Evolutionary conservation across 805 yeast species (phyloP).

Genomic region (Wickerhamomyces strasburgensis): DNA sequence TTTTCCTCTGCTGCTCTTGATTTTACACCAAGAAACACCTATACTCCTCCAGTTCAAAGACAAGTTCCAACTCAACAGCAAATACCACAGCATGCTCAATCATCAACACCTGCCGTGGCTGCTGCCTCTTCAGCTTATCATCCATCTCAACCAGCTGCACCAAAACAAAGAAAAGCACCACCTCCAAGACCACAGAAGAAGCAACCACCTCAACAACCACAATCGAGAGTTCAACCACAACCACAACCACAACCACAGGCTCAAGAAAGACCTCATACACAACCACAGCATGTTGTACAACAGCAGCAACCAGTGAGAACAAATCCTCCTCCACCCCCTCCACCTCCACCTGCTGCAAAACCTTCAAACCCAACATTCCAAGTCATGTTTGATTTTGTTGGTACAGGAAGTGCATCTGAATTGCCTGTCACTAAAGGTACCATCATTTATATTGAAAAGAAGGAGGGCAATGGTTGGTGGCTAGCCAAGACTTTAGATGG

Average conservation of each 20-base stretch:
- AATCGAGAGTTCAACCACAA: slow-evolving; percentile 66
- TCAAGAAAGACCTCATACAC: slow-evolving; percentile 19
- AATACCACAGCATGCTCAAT: slow-evolving; percentile 6
- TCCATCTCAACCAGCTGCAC: slow-evolving; percentile 26
- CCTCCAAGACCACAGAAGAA: slow-evolving; percentile 31
- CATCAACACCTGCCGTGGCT: slow-evolving; percentile 15
- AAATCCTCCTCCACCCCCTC: slow-evolving; percentile 69
- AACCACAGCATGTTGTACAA: slow-evolving; percentile 33
- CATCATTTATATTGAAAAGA: slow-evolving; percentile 62
- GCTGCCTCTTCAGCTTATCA: slow-evolving; percentile 37
- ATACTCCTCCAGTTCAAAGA: slow-evolving; percentile 19
- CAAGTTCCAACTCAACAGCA: slow-evolving; percentile 25
- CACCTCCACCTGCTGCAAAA: slow-evolving; percentile 55
- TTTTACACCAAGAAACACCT: slow-evolving; percentile 26
- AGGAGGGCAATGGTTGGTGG: slow-evolving; percentile 92
- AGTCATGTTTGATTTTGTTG: slow-evolving; percentile 86
- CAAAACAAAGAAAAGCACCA: slow-evolving; percentile 19
- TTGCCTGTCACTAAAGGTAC: slow-evolving; percentile 75
- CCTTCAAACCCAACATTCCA: slow-evolving; percentile 74
- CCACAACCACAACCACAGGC: slow-evolving; percentile 44
- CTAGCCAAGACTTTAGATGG: slow-evolving; percentile 76
- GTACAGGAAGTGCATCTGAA: slow-evolving; percentile 77
- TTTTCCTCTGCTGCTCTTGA: slow-evolving; percentile 23
- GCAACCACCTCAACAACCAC: slow-evolving; percentile 29
- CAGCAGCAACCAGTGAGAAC: slow-evolving; percentile 39